A percentile compares a stretch with the other conserved stretches of the same genome.
Evolutionary conservation across 129 eudicot species (phyloP).

Genomic region (carrot (Daucus carota)): DH1_v3.0 NC_030385.2:30463501-30464000

Average conservation of each 20-base stretch:
- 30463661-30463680: constrained; percentile 57
- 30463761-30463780: constrained; percentile 43
- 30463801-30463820: constrained; percentile 65
- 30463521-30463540: constrained; percentile 49
- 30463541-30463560: constrained; percentile 51
- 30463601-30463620: constrained; percentile 64
- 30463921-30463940: constrained; percentile 27
- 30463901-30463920: constrained; percentile 25
- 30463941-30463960: constrained; percentile 45
- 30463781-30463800: constrained; percentile 60
- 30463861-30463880: constrained; percentile 21
- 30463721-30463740: constrained; percentile 39
- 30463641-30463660: constrained; percentile 45
- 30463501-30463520: constrained; percentile 61
- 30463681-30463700: constrained; percentile 58
- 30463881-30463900: constrained; percentile 48
- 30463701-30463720: constrained; percentile 42
- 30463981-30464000: constrained; percentile 59
- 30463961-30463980: constrained; percentile 45
- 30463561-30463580: constrained; percentile 46
- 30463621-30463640: constrained; percentile 48
- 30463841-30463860: constrained; percentile 45
- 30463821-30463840: constrained; percentile 52
- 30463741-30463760: constrained; percentile 43
- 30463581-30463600: constrained; percentile 51